Conservation (phyloP, 2,329 filamentous ascomycete genomes). For the Xylariales sp. region DNA sequence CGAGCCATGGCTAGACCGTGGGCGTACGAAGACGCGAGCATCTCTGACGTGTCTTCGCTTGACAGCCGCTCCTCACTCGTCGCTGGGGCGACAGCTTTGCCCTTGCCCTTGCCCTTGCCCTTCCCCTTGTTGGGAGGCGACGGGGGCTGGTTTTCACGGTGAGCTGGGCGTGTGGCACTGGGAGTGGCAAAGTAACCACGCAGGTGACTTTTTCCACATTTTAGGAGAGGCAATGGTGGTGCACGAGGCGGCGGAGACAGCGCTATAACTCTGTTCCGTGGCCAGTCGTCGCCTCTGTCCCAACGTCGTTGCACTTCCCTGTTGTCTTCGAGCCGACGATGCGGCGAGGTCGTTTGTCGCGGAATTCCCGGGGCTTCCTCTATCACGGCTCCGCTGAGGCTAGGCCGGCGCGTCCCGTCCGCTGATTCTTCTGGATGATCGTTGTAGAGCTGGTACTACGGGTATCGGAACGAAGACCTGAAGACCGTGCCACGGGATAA, state of each 20-base stretch:
- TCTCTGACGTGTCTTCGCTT: no score
- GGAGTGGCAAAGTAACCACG: not conserved
- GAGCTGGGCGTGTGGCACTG: no score
- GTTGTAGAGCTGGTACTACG: not conserved
- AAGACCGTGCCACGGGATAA: not conserved
- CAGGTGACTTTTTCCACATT: not conserved
- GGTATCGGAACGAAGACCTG: not conserved
- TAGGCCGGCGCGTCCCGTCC: not conserved
- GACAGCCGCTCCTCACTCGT: no score
- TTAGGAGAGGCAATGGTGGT: not conserved
- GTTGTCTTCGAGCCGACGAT: not conserved
- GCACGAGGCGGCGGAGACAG: no score
- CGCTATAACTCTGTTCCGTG: no score
- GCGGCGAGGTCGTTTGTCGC: not conserved
- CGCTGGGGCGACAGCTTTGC: no score
- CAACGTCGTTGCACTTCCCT: not conserved
- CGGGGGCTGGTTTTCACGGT: no score
- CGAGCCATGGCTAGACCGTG: constrained; percentile 11
- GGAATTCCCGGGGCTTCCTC: no score
- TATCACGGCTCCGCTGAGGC: not conserved
- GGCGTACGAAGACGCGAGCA: not conserved
- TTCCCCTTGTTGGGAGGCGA: no score
- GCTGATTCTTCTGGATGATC: not conserved
- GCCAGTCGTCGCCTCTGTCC: not conserved
- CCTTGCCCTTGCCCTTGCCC: no score